phyloP scores from a whole-genome alignment of 2,329 filamentous ascomycete genomes.

The Geosmithia morbida region DNA sequence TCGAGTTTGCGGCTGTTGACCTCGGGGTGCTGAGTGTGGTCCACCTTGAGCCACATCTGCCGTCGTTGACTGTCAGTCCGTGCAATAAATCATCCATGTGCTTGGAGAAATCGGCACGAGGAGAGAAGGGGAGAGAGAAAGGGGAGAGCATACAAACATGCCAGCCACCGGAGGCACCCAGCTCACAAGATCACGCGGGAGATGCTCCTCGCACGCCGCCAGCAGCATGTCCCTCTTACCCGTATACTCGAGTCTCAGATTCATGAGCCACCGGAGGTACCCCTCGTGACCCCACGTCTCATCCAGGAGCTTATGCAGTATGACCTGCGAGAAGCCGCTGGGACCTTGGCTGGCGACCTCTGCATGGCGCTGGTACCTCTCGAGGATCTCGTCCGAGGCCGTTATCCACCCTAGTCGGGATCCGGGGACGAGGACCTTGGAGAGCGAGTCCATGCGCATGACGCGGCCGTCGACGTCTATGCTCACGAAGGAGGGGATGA shows the following conservation, averaged over 20 bases:
- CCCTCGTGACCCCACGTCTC: slow-evolving; percentile 88
- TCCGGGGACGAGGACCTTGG: slow-evolving; percentile 78
- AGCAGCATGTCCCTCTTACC: slow-evolving; percentile 63
- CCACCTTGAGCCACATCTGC: slow-evolving; percentile 61
- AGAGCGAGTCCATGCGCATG: slow-evolving; percentile 83
- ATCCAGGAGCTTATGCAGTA: slow-evolving; percentile 80
- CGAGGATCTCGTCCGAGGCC: slow-evolving; percentile 68
- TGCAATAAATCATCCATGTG: too few relatives aligned
- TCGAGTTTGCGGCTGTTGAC: slow-evolving; percentile 35
- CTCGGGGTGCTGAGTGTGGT: slow-evolving; percentile 51
- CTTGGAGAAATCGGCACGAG: too few relatives aligned
- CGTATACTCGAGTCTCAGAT: slow-evolving; percentile 71
- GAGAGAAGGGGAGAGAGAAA: neutral
- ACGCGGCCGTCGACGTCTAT: slow-evolving; percentile 81
- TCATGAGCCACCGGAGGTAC: slow-evolving; percentile 79
- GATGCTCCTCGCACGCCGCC: slow-evolving; percentile 61
- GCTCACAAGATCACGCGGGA: slow-evolving; percentile 60
- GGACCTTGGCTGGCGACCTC: slow-evolving; percentile 80
- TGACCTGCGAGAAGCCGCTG: slow-evolving; percentile 67
- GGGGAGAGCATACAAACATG: slow-evolving; percentile 70
- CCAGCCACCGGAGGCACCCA: slow-evolving; percentile 74
- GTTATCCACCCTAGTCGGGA: slow-evolving; percentile 81
- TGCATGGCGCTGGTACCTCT: slow-evolving; percentile 67
- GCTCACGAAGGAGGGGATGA: slow-evolving; percentile 55
- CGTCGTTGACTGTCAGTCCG: neutral